phyloP scores from a whole-genome alignment of 352 stramenopile species.

The Phytopythium helicoides region DNA sequence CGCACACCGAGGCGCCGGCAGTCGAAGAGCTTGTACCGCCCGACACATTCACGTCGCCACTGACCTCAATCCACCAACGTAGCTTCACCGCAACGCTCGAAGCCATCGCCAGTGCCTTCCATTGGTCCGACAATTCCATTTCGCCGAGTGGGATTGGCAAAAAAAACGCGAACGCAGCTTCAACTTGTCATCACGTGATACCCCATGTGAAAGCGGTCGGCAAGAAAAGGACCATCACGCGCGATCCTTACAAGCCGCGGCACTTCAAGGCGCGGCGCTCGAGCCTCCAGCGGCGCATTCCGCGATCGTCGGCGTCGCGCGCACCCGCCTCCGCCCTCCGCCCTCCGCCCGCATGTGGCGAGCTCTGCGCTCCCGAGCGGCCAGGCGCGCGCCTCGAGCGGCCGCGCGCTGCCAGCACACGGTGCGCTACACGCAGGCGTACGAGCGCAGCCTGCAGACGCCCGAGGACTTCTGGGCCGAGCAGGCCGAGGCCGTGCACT shows the following conservation, averaged over 20 bases:
- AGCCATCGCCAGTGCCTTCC: too few species aligned
- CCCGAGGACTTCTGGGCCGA: slow-evolving; percentile 33
- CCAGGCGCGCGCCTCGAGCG: background rate
- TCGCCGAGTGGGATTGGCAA: too few species aligned
- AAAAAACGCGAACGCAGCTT: too few species aligned
- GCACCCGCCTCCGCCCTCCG: background rate
- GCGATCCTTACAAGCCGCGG: slow-evolving; percentile 4
- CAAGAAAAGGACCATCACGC: slow-evolving; percentile 7
- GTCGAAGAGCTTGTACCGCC: too few species aligned
- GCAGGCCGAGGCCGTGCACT: slow-evolving; percentile 25
- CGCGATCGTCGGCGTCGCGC: background rate
- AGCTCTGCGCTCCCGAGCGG: background rate
- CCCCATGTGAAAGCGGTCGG: background rate
- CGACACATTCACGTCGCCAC: too few species aligned
- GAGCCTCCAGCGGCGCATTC: background rate
- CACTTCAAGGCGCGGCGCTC: slow-evolving; percentile 1
- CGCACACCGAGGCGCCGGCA: too few species aligned
- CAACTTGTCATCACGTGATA: slow-evolving; percentile 5
- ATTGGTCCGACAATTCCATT: too few species aligned
- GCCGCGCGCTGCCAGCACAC: slow-evolving; percentile 12
- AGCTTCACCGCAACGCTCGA: too few species aligned
- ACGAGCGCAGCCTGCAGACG: slow-evolving; percentile 20
- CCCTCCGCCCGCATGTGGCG: slow-evolving; percentile 3
- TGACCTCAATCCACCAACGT: too few species aligned
- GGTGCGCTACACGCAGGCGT: slow-evolving; percentile 28